These are phyloP conservation scores for Zalaria obscura DNA, from an alignment of 2,329 filamentous ascomycete species.

Conservation along the genomic window DNA sequence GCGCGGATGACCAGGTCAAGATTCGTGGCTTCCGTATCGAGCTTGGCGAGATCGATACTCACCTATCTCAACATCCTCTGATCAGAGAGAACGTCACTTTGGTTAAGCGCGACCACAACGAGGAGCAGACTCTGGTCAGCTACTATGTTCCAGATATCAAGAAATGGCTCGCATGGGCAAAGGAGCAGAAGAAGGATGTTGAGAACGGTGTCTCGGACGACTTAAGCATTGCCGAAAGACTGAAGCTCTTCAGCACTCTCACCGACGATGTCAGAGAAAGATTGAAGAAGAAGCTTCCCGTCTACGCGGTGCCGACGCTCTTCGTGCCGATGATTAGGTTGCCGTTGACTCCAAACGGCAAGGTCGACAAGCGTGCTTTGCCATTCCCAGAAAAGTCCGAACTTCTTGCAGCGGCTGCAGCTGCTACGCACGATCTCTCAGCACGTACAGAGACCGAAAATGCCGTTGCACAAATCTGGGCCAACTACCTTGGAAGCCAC, in stretches of 20 bases:
- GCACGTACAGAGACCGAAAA: slow-evolving; percentile 46
- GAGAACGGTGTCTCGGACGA: slow-evolving; percentile 10
- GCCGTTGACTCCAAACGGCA: slow-evolving; percentile 74
- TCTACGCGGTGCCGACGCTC: slow-evolving; percentile 61
- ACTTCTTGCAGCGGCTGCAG: slow-evolving; percentile 38
- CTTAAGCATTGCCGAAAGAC: slow-evolving; percentile 18
- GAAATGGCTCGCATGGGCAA: slow-evolving; percentile 58
- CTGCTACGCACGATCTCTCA: slow-evolving; percentile 27
- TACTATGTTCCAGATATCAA: slow-evolving; percentile 76
- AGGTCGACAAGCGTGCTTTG: slow-evolving; percentile 65
- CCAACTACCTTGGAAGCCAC: slow-evolving; percentile 50
- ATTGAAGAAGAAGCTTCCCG: slow-evolving; percentile 56
- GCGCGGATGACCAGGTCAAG: slow-evolving; percentile 84
- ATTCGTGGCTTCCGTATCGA: slow-evolving; percentile 94
- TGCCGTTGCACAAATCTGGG: slow-evolving; percentile 58
- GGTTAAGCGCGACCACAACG: slow-evolving; percentile 67
- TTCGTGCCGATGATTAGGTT: slow-evolving; percentile 60
- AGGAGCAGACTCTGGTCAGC: slow-evolving; percentile 75
- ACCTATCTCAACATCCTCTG: slow-evolving; percentile 59
- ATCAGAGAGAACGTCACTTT: slow-evolving; percentile 78
- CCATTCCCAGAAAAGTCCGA: slow-evolving; percentile 68
- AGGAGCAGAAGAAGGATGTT: slow-evolving; percentile 19
- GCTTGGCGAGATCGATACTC: slow-evolving; percentile 79
- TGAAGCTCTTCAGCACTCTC: slow-evolving; percentile 47
- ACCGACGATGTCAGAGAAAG: slow-evolving; percentile 49